Base-by-base conservation (phyloP, 176 grass and related monocot genomes). In the Triticum turgidum region DNA sequence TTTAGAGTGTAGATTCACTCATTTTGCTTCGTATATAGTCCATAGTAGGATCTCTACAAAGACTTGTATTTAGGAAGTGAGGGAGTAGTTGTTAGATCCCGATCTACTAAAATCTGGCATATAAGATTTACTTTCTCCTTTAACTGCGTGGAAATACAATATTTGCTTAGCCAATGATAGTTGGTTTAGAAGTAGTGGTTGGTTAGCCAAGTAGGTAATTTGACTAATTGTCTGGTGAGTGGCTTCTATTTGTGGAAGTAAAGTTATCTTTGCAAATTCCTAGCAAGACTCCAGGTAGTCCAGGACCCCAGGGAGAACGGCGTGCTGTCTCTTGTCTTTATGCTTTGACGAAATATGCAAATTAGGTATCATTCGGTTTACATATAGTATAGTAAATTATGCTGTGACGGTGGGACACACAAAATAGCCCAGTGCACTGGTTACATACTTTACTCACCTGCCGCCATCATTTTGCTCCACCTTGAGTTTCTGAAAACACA, bases 161-260 rank as follows among this genome's bases (percentile, higher is more conserved):
- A 78, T 82, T 70, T 82, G 27, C 38, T 77, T 78, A 39, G 30
- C 18, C 22, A 42, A 56, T 82, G 34, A 78, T 82, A 65, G 34
- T 83, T 86, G 10, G 17, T 87, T 62, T 58, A 3, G 30, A 24
- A 20, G 71, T 66, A 56, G 21, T 86, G 80, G 14, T 79, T 45
- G 24, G 56, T 83, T 90, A 35, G 66, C 56, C 72, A 85, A 82
- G 69, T 77, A 82, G 67, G 59, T 66, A 72, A 54, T 85, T 87
- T 82, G 78, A 88, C 54, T 58, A 58, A 52, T 80, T 87, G 42
- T 79, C 80, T 65, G 6, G 12, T 63, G 47, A 85, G 70, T 88
- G 71, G 62, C 77, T 88, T 88, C 71, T 33, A 21, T 85, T 82
- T 91, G 70, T 77, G 44, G 86, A 91, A 88, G 63, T 79, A 76